Percentiles rank a stretch among this genome's conserved stretches.
These are phyloP conservation scores for Delitschia confertaspora DNA, from an alignment of 495 filamentous ascomycete species.

Conservation along the genomic window DNA sequence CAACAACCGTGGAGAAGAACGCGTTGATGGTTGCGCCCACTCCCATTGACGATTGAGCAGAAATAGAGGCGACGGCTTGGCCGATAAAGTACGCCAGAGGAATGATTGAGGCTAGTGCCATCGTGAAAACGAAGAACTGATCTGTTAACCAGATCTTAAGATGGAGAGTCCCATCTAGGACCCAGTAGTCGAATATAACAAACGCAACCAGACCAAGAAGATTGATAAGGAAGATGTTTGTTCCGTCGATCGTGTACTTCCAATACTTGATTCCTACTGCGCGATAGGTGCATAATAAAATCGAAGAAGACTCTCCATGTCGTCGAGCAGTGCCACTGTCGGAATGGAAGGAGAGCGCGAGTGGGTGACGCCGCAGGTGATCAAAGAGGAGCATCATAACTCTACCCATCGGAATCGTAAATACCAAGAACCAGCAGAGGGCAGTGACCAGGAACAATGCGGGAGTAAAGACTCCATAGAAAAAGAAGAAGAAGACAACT, in stretches of 20 bases:
- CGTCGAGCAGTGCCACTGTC: slow-evolving; percentile 66
- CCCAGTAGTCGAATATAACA: slow-evolving; percentile 82
- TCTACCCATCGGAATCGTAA: slow-evolving; percentile 98
- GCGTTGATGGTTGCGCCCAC: slow-evolving; percentile 96
- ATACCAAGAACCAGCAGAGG: slow-evolving; percentile 92
- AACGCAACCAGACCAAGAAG: slow-evolving; percentile 83
- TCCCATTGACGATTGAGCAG: slow-evolving; percentile 99
- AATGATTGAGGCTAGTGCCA: slow-evolving; percentile 84
- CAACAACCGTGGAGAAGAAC: slow-evolving; percentile 97
- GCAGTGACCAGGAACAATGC: slow-evolving; percentile 74
- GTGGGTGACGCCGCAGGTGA: slow-evolving; percentile 85
- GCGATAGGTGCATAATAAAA: slow-evolving; percentile 93
- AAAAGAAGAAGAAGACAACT: slow-evolving; percentile 92
- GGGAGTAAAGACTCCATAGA: slow-evolving; percentile 91
- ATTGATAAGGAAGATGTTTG: slow-evolving; percentile 98
- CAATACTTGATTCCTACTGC: slow-evolving; percentile 92
- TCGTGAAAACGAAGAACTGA: slow-evolving; percentile 74
- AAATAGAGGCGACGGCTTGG: slow-evolving; percentile 98
- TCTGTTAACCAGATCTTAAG: slow-evolving; percentile 63
- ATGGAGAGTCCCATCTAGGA: slow-evolving; percentile 59
- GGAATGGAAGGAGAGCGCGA: slow-evolving; percentile 87
- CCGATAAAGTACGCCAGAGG: slow-evolving; percentile 99
- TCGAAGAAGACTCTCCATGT: slow-evolving; percentile 64
- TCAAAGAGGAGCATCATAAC: slow-evolving; percentile 82
- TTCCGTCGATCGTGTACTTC: slow-evolving; percentile 98